phyloP scores from a whole-genome alignment of 805 yeast species.

The Gaillardinia entomophila region DNA sequence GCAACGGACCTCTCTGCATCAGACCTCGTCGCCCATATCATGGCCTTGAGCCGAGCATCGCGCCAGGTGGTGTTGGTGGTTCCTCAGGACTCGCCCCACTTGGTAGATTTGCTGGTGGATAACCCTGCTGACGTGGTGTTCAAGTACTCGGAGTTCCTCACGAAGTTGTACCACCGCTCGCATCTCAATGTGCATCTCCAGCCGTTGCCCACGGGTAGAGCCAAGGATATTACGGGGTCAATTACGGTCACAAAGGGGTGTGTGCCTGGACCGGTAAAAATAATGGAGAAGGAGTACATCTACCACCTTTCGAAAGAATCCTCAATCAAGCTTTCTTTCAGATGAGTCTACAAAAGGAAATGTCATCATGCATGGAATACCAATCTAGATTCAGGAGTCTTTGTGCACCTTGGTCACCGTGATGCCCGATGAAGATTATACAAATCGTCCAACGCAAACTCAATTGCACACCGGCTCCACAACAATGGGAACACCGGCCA shows the following conservation, averaged over 20 bases:
- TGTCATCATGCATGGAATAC: no score
- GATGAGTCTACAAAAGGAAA: constrained; percentile 22
- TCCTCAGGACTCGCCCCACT: constrained; percentile 31
- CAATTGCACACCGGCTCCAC: constrained; percentile 85
- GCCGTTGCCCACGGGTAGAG: constrained; percentile 75
- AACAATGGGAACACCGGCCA: constrained; percentile 88
- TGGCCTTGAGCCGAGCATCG: constrained; percentile 26
- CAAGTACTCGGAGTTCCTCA: constrained; percentile 42
- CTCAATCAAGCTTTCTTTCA: constrained; percentile 37
- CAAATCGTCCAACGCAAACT: constrained; percentile 77
- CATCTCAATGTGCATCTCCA: constrained; percentile 49
- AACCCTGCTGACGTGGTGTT: constrained; percentile 26
- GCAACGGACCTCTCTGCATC: constrained; percentile 34
- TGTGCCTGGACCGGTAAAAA: no score
- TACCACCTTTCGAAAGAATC: constrained; percentile 55
- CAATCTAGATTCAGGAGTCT: no score
- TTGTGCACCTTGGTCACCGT: no score
- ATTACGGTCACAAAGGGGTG: constrained; percentile 57
- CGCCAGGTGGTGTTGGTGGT: constrained; percentile 30
- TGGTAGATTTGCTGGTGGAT: constrained; percentile 21
- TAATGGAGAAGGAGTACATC: constrained; percentile 57
- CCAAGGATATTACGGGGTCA: constrained; percentile 76
- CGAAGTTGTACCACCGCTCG: constrained; percentile 45
- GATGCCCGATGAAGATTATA: no score
- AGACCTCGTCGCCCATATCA: constrained; percentile 27